Evolutionary conservation across 306 rosid species (phyloP).

Genomic region (Gillenia trifoliata): DNA sequence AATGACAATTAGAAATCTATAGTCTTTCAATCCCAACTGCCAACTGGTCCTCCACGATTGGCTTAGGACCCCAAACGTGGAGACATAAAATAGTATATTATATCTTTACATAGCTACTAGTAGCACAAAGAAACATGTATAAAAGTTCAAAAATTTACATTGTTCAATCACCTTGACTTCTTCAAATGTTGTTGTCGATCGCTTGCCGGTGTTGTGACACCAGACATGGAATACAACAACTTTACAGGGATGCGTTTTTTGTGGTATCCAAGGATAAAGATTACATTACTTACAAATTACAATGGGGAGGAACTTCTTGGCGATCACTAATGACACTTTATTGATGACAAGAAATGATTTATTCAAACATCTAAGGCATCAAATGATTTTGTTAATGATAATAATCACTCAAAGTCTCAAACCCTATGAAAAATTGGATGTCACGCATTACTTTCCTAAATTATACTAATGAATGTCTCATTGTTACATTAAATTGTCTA

Average conservation of each 20-base stretch:
- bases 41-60: background rate
- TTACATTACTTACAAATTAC: background rate
- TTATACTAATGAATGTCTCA: no score
- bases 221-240: background rate
- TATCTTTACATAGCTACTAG: background rate
- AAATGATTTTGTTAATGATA: no score
- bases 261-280: background rate
- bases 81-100: background rate
- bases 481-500: no score
- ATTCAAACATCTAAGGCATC: no score
- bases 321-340: background rate
- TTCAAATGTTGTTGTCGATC: background rate
- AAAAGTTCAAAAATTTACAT: background rate
- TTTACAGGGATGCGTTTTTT: background rate
- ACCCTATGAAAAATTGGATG: background rate
- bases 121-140: background rate
- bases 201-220: background rate
- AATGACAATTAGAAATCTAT: background rate
- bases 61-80: background rate
- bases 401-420: no score
- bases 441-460: background rate
- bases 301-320: background rate
- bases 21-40: background rate
- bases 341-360: background rate
- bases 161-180: background rate